Base-by-base conservation (phyloP, 73 alveolate genomes). In the Symbiodinium natans region DNA sequence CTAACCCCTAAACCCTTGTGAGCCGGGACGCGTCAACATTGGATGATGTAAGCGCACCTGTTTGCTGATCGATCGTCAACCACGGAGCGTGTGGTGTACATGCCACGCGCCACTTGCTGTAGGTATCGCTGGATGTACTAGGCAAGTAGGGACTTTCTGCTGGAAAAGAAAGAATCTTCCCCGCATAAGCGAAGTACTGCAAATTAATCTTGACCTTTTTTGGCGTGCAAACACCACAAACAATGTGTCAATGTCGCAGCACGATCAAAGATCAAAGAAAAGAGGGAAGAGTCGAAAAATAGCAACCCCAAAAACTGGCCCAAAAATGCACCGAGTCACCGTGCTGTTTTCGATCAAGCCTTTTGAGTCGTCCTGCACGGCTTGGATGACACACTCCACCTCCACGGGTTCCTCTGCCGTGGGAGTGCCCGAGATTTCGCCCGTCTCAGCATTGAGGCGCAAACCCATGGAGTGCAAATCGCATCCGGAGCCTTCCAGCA, bases 101-200 rank as follows among this genome's bases (percentile, higher is more conserved):
- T 23, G 88, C 88, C 56, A 80, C 88, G 7, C 88, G 48, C 88
- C 88, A 80, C 38, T 80, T 80, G 88, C 88, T 80, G 88, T 80
- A 80, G 56, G 54, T 80, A 27, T 36, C 36, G 36, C 21, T 27
- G 54, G 41, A 33, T 39, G 88, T 80, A 5, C 88, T 29, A 21
- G 88, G 88, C 36, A 38, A 13, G 42, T 80, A 80, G 80, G 80
- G 80, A 38, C 88, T 41, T 11, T 36, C 88, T 13, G 88, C 5
- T 80, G 88, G 88, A 39, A 80, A 80, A 41, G 88, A 25, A 38
- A 80, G 42, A 9, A 80, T 38, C 17, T 80, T 39, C 48, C 54
- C 88, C 41, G 41, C 56, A 38, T 80, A 80, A 59, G 59, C 59
- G 56, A 80, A 80, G 88, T 80, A 29, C 80, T 63, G 80, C 80